Conservation (phyloP, 108 stramenopile genomes). For the Heterococcus sp. region DNA sequence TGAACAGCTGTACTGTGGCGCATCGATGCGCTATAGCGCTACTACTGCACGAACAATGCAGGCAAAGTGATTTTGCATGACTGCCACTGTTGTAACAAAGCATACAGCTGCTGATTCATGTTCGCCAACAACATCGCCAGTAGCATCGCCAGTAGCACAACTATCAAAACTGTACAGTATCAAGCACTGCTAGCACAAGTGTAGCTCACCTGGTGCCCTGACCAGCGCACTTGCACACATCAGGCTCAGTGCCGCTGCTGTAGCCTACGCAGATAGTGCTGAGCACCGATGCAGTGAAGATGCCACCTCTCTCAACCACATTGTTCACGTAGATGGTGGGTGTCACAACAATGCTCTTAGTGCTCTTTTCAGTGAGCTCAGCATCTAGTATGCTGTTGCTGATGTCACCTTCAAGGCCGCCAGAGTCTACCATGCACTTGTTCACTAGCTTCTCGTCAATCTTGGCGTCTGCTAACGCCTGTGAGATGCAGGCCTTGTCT, state of each 20-base stretch:
- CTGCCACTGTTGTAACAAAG: too few species aligned
- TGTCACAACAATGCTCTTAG: slow-evolving; percentile 44
- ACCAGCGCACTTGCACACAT: slow-evolving; percentile 32
- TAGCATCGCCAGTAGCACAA: too few species aligned
- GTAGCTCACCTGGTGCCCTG: slow-evolving; percentile 1
- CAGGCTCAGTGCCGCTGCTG: slow-evolving; percentile 65
- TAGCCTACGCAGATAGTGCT: slow-evolving; percentile 86
- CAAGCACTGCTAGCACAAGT: too few species aligned
- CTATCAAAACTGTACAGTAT: too few species aligned
- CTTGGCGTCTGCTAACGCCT: not conserved
- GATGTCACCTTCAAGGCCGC: slow-evolving; percentile 61
- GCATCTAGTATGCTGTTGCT: slow-evolving; percentile 68
- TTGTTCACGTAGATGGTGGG: slow-evolving; percentile 74
- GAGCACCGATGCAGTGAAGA: slow-evolving; percentile 69
- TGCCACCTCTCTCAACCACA: slow-evolving; percentile 76
- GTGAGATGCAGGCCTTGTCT: not conserved
- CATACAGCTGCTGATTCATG: too few species aligned
- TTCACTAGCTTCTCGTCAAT: slow-evolving; percentile 57
- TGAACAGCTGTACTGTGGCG: too few species aligned
- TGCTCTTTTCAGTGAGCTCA: slow-evolving; percentile 59
- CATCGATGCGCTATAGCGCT: too few species aligned
- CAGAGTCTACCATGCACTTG: slow-evolving; percentile 76
- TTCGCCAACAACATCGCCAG: too few species aligned
- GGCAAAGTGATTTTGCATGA: too few species aligned
- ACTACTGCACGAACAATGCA: too few species aligned